phyloP scores from a whole-genome alignment of 1,284 basidiomycete species.

The Irpex rosettiformis region DNA sequence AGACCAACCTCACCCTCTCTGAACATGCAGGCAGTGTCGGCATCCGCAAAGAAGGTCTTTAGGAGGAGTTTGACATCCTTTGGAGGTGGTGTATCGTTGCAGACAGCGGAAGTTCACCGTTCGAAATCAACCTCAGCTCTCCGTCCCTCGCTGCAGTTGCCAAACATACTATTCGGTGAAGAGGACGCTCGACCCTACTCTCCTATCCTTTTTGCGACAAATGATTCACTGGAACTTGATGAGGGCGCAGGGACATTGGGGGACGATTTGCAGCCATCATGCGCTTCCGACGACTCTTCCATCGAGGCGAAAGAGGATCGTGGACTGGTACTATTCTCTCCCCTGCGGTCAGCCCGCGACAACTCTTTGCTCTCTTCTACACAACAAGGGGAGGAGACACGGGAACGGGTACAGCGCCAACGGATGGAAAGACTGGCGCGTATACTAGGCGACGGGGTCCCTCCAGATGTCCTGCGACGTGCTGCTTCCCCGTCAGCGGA shows the following conservation, averaged over 20 bases:
- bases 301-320: background rate
- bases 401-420: slow-evolving; percentile 28
- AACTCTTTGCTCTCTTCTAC: background rate
- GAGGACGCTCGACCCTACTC: slow-evolving; percentile 15
- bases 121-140: slow-evolving; percentile 24
- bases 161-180: slow-evolving; percentile 8
- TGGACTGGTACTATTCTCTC: background rate
- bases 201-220: slow-evolving; percentile 18
- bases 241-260: background rate
- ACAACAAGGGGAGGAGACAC: slow-evolving; percentile 15
- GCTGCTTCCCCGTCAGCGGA: slow-evolving; percentile 20
- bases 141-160: slow-evolving; percentile 21
- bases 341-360: background rate
- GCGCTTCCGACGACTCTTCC: background rate
- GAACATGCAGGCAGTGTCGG: slow-evolving; percentile 8
- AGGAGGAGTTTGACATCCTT: slow-evolving; percentile 24
- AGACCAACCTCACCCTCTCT: slow-evolving; percentile 15
- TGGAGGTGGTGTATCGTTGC: slow-evolving; percentile 7
- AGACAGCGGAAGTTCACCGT: slow-evolving; percentile 19
- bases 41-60: slow-evolving; percentile 16
- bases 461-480: slow-evolving; percentile 33
- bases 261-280: background rate
- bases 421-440: slow-evolving; percentile 39
- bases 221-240: background rate
- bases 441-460: slow-evolving; percentile 37